Percentiles rank a stretch among this genome's conserved stretches.
These are phyloP conservation scores for Boletellus ananiceps DNA, from an alignment of 768 basidiomycete genomes.

Conservation along the genomic window DNA sequence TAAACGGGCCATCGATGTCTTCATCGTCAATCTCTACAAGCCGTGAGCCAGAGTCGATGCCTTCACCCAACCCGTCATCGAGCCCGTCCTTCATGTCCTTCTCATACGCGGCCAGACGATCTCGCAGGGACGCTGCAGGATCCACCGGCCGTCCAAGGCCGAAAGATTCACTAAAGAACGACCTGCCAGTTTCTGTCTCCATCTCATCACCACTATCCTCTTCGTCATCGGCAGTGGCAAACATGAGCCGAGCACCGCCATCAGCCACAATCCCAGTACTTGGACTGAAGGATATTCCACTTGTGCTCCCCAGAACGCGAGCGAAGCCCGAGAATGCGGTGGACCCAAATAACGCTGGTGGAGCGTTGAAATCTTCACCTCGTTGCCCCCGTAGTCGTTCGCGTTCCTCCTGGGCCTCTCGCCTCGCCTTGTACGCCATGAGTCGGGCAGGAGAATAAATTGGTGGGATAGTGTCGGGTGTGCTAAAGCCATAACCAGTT, in stretches of 20 bases:
- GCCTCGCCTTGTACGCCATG: conserved; percentile 56
- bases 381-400: conserved; percentile 37
- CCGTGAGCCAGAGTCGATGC: conserved; percentile 16
- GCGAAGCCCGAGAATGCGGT: conserved; percentile 46
- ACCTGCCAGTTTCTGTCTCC: conserved; percentile 31
- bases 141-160: conserved; percentile 45
- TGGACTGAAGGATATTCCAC: conserved; percentile 65
- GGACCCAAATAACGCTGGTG: conserved; percentile 31
- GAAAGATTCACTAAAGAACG: conserved; percentile 49
- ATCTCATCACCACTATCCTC: conserved; percentile 54
- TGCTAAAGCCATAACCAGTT: conserved; percentile 67
- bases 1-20: conserved; percentile 28
- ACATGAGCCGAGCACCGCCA: conserved; percentile 49
- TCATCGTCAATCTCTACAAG: conserved; percentile 35
- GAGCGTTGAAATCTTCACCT: conserved; percentile 28
- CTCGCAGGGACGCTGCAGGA: conserved; percentile 53
- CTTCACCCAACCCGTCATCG: conserved; percentile 24
- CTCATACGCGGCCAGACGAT: conserved; percentile 61
- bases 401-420: conserved; percentile 52
- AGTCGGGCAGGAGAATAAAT: conserved; percentile 67
- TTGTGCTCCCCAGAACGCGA: conserved; percentile 49
- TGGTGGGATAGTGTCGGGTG: conserved; percentile 71
- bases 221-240: conserved; percentile 54
- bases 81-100: conserved; percentile 38
- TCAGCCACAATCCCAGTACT: conserved; percentile 49